Percentiles rank a stretch among this genome's conserved stretches.
phyloP scores from a whole-genome alignment of 257 asterid species.

The Solanum bulbocastanum region DNA sequence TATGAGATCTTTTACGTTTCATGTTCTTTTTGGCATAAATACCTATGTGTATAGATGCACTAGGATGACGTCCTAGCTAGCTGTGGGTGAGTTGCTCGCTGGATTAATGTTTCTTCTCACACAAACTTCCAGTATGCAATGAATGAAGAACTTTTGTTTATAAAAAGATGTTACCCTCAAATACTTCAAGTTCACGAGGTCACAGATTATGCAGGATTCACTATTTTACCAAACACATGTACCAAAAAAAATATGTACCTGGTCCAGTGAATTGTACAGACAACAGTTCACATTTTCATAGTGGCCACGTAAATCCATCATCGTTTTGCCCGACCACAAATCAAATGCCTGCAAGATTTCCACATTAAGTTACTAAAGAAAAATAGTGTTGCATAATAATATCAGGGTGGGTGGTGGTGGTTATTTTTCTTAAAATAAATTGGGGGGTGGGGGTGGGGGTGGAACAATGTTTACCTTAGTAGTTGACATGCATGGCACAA shows the following conservation, averaged over 20 bases:
- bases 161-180: not conserved
- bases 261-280: slow-evolving; percentile 70
- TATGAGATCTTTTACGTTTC: not conserved
- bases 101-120: not conserved
- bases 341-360: slow-evolving; percentile 57
- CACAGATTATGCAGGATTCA: not conserved
- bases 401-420: not conserved
- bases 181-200: not conserved
- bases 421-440: not conserved
- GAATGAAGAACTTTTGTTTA: not conserved
- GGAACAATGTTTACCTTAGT: slow-evolving; percentile 37
- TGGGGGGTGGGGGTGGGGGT: not conserved
- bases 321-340: slow-evolving; percentile 81
- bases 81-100: not conserved
- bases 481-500: slow-evolving; percentile 83
- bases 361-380: not conserved
- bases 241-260: slow-evolving; percentile 30
- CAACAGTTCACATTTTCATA: slow-evolving; percentile 88
- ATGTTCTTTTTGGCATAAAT: not conserved
- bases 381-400: not conserved
- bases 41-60: not conserved
- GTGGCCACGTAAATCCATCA: slow-evolving; percentile 66
- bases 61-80: not conserved
- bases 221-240: not conserved
- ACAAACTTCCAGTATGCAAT: not conserved